Evolutionary conservation across 805 yeast species (phyloP).

Genomic region (Candida yuanshanica): DNA sequence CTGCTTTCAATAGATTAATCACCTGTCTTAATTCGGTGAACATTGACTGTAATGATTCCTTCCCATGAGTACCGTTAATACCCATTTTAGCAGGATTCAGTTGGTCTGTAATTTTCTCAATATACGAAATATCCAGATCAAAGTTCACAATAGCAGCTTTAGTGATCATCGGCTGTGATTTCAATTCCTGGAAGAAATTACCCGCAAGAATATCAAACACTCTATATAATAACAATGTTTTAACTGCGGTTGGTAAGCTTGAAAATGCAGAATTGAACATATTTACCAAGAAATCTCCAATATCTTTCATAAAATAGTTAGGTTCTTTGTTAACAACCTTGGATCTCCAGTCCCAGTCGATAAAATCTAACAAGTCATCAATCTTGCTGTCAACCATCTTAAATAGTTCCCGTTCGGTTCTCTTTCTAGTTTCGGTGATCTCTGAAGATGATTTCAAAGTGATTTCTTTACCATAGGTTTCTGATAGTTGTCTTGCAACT

Average conservation of each 20-base stretch:
- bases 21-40: conserved; percentile 77
- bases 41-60: conserved; percentile 60
- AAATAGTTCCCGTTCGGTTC: conserved; percentile 77
- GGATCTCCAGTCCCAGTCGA: conserved; percentile 81
- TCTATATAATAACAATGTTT: conserved; percentile 75
- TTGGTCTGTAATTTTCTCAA: conserved; percentile 46
- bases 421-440: conserved; percentile 54
- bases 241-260: conserved; percentile 71
- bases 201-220: conserved; percentile 82
- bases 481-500: conserved; percentile 36
- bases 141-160: conserved; percentile 71
- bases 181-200: conserved; percentile 56
- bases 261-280: conserved; percentile 81
- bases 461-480: conserved; percentile 34
- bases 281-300: conserved; percentile 79
- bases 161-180: conserved; percentile 41
- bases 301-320: conserved; percentile 68
- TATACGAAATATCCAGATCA: conserved; percentile 69
- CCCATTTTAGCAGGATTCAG: conserved; percentile 26
- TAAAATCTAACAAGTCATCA: conserved; percentile 72
- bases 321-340: conserved; percentile 50
- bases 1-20: conserved; percentile 62
- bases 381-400: conserved; percentile 77
- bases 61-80: conserved; percentile 13
- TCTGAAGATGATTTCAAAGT: conserved; percentile 46